Evolutionary conservation across 202 grass and related monocot species (phyloP).

Genomic region (Hordeum pubiflorum): DNA sequence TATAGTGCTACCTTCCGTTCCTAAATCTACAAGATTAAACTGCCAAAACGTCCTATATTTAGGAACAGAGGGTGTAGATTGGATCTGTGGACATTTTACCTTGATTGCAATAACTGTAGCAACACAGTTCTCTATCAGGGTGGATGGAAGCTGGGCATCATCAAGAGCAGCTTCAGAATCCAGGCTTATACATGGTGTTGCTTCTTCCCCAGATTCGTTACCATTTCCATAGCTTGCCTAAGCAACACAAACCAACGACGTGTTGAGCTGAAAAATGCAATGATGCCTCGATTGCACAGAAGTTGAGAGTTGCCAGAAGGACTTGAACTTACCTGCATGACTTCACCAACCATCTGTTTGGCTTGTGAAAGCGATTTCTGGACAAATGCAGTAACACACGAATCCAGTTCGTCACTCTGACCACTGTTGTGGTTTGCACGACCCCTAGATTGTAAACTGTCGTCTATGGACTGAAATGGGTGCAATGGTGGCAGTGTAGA

Average conservation of each 20-base stretch:
- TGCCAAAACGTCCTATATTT: no score
- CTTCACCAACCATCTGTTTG: constrained; percentile 36
- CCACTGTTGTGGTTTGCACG: constrained; percentile 6
- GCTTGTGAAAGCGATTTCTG: constrained; percentile 41
- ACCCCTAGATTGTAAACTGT: neutral
- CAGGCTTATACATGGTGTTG: neutral
- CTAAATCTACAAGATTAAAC: no score
- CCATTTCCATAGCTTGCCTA: constrained; percentile 13
- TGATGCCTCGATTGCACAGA: neutral
- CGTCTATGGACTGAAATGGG: neutral
- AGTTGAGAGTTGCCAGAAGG: neutral
- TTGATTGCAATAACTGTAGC: constrained; percentile 46
- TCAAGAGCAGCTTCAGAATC: neutral
- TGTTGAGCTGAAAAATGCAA: neutral
- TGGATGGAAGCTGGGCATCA: constrained; percentile 14
- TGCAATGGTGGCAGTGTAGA: neutral
- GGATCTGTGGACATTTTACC: constrained; percentile 25
- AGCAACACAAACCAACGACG: neutral
- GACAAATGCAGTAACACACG: constrained; percentile 34
- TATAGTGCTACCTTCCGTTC: neutral
- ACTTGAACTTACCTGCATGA: constrained; percentile 34
- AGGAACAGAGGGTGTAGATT: no score
- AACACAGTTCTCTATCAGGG: constrained; percentile 45
- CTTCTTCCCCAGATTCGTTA: constrained; percentile 11
- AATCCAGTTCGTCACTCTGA: constrained; percentile 22